Evolutionary conservation across 2,329 filamentous ascomycete species (phyloP).

Genomic region (Neoarthrinium moseri): DNA sequence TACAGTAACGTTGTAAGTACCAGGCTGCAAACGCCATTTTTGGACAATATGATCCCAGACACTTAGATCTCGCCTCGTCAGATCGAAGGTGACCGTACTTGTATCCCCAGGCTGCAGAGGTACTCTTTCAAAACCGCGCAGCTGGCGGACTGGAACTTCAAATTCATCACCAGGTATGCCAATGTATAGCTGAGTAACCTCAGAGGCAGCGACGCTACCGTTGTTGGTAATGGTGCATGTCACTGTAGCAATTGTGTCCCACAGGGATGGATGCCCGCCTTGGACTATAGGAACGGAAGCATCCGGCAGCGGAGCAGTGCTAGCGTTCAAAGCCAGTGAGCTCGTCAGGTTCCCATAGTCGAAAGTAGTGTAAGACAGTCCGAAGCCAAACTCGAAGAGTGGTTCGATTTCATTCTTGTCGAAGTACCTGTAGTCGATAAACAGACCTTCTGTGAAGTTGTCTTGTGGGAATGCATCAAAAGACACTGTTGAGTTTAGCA

Average conservation of each 20-base stretch:
- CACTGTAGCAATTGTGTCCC: constrained; percentile 45
- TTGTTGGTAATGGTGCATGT: constrained; percentile 65
- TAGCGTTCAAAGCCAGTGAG: neutral
- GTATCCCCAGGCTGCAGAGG: constrained; percentile 51
- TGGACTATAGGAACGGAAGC: constrained; percentile 31
- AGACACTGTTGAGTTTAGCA: constrained; percentile 55
- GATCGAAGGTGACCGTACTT: constrained; percentile 48
- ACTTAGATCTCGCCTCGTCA: constrained; percentile 68
- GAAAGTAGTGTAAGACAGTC: constrained; percentile 76
- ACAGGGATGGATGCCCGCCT: constrained; percentile 47
- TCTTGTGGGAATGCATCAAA: constrained; percentile 61
- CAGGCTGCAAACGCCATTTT: constrained; percentile 61
- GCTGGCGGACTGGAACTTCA: constrained; percentile 16
- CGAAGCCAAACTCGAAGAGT: constrained; percentile 80
- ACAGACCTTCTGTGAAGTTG: constrained; percentile 76
- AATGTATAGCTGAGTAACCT: constrained; percentile 63
- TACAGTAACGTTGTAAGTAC: constrained; percentile 28
- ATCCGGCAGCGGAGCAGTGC: constrained; percentile 16
- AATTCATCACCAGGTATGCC: constrained; percentile 36
- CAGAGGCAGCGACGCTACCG: constrained; percentile 59
- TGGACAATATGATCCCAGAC: constrained; percentile 66
- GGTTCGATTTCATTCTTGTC: constrained; percentile 72
- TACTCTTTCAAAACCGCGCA: constrained; percentile 66
- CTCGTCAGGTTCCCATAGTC: constrained; percentile 22
- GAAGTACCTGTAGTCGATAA: constrained; percentile 88